A percentile compares a stretch with the other conserved stretches of the same genome.
Conservation (phyloP, 768 basidiomycete species). For the Termitomyces sp. region DNA sequence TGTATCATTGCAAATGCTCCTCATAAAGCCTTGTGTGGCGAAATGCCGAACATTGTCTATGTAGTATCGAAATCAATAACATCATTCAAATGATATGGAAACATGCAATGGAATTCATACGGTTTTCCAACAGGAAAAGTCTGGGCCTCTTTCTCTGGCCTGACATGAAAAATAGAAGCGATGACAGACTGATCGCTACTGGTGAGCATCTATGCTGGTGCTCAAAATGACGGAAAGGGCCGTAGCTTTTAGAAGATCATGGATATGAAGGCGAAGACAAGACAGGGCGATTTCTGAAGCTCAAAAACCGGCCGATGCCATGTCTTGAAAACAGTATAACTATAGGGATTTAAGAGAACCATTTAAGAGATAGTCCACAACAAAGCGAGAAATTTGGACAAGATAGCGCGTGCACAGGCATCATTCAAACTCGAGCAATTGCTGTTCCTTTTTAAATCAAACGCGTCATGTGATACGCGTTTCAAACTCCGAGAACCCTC, state of each 20-base stretch:
- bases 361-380: too few relatives aligned
- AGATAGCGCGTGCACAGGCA: too few relatives aligned
- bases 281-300: slow-evolving; percentile 16
- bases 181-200: slow-evolving; percentile 55
- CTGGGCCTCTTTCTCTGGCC: slow-evolving; percentile 42
- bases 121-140: too few relatives aligned
- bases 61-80: neutral
- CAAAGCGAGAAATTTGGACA: too few relatives aligned
- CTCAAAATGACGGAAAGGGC: slow-evolving; percentile 80
- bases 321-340: too few relatives aligned
- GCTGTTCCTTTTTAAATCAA: neutral
- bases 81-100: neutral
- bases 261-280: slow-evolving; percentile 62
- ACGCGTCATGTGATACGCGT: neutral
- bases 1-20: neutral
- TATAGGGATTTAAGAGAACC: too few relatives aligned
- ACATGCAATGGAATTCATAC: too few relatives aligned
- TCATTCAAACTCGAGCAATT: too few relatives aligned
- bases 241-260: slow-evolving; percentile 72
- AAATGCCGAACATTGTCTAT: neutral
- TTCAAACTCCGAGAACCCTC: slow-evolving; percentile 8
- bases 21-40: neutral
- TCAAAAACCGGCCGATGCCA: too few relatives aligned
- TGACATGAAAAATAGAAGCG: slow-evolving; percentile 72
- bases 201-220: slow-evolving; percentile 78